Evolutionary conservation across 257 asterid species (phyloP).

Genomic region (Echites panduratus): DNA sequence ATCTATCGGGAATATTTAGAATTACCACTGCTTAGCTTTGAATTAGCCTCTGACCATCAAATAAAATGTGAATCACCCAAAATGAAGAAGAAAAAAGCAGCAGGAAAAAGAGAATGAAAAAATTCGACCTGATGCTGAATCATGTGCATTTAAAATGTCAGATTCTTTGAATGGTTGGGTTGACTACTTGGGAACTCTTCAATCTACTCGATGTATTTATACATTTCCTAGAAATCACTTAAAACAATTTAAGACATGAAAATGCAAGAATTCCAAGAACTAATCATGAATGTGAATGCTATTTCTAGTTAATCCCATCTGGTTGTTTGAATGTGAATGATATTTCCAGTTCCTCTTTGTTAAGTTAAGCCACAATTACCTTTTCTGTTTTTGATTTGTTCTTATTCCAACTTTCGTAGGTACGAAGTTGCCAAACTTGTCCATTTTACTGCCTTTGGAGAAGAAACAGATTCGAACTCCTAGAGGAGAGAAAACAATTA

Average conservation of each 20-base stretch:
- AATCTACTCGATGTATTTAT: not conserved
- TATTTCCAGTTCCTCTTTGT: not conserved
- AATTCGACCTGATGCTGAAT: not conserved
- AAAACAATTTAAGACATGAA: not conserved
- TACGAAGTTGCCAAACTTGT: slow-evolving; percentile 72
- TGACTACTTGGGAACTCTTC: not conserved
- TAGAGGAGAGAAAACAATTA: slow-evolving; percentile 56
- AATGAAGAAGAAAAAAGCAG: not conserved
- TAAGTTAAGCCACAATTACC: not conserved
- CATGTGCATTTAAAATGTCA: not conserved
- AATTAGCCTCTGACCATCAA: no score
- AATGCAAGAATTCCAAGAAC: not conserved
- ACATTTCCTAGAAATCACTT: not conserved
- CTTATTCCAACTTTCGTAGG: slow-evolving; percentile 38
- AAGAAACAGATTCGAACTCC: slow-evolving; percentile 56
- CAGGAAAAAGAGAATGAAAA: not conserved
- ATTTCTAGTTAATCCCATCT: not conserved
- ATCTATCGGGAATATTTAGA: no score
- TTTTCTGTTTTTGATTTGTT: not conserved
- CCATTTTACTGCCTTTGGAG: slow-evolving; percentile 61
- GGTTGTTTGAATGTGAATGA: not conserved
- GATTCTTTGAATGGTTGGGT: not conserved
- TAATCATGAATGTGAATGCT: not conserved
- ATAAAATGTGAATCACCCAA: no score
- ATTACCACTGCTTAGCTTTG: no score